A percentile compares a stretch with the other conserved stretches of the same genome.
phyloP scores from a whole-genome alignment of 1,284 basidiomycete species.

The Coniferiporia sulphurascens region DNA sequence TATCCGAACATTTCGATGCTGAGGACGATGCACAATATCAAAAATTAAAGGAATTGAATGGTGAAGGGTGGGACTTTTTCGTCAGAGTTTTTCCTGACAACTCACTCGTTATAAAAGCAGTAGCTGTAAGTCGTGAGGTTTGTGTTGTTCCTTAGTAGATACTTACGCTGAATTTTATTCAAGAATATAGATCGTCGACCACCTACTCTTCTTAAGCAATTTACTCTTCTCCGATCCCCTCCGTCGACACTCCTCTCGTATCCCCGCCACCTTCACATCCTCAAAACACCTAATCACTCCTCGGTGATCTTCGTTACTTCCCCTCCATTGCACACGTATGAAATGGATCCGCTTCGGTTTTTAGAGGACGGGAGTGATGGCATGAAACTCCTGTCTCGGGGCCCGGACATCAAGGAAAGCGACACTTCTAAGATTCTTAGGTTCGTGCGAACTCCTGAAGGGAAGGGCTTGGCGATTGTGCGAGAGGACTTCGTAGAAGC shows the following conservation, averaged over 20 bases:
- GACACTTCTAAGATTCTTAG: slow-evolving; percentile 50
- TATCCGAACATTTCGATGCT: slow-evolving; percentile 29
- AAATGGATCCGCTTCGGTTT: slow-evolving; percentile 51
- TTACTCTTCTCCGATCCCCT: slow-evolving; percentile 61
- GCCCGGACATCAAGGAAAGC: slow-evolving; percentile 35
- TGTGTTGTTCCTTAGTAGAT: no score
- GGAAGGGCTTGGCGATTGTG: slow-evolving; percentile 62
- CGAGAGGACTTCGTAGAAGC: slow-evolving; percentile 55
- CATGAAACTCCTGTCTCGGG: slow-evolving; percentile 37
- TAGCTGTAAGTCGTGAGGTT: slow-evolving; percentile 53
- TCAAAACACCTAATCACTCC: slow-evolving; percentile 40
- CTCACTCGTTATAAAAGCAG: slow-evolving; percentile 63
- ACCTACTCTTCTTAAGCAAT: slow-evolving; percentile 77
- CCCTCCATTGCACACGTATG: slow-evolving; percentile 53
- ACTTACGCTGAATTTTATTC: not conserved
- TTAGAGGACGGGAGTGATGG: slow-evolving; percentile 55
- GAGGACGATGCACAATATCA: slow-evolving; percentile 41
- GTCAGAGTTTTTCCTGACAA: slow-evolving; percentile 69
- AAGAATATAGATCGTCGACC: slow-evolving; percentile 88
- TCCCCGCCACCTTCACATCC: slow-evolving; percentile 48
- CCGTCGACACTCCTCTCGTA: slow-evolving; percentile 42
- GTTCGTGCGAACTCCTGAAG: slow-evolving; percentile 73
- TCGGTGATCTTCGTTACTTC: slow-evolving; percentile 54
- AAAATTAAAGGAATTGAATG: slow-evolving; percentile 52
- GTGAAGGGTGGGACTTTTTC: slow-evolving; percentile 77